Percentiles rank a stretch among this genome's conserved stretches.
phyloP scores from a whole-genome alignment of 345 rosid genomes.

The Linum usitatissimum region DNA sequence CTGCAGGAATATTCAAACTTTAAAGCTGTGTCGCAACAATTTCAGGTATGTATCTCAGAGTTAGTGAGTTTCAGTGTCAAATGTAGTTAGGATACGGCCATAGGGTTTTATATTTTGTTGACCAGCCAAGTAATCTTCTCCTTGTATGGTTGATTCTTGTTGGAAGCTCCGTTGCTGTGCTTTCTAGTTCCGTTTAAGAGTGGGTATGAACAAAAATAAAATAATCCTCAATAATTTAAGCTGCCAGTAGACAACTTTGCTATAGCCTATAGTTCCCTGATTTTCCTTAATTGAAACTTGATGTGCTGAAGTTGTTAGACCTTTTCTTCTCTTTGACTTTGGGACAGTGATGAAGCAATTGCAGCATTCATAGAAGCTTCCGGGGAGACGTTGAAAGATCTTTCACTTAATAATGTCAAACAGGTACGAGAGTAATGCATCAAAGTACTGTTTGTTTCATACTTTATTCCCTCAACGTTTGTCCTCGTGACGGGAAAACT shows the following conservation, averaged over 20 bases:
- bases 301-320: neutral
- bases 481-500: neutral
- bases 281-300: neutral
- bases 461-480: no score
- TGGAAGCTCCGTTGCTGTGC: no score
- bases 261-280: no score
- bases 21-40: conserved; percentile 55
- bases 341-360: conserved; percentile 71
- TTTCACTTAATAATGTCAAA: conserved; percentile 59
- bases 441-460: no score
- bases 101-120: no score
- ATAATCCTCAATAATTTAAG: no score
- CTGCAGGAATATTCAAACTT: conserved; percentile 40
- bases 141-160: no score
- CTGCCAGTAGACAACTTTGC: no score
- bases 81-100: no score
- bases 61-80: neutral
- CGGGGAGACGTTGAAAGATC: conserved; percentile 51
- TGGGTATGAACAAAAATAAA: no score
- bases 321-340: conserved; percentile 2
- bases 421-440: conserved; percentile 46
- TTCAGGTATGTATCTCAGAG: conserved; percentile 42
- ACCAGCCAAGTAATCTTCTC: no score
- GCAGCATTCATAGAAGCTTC: conserved; percentile 84
- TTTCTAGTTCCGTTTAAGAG: no score